Evolutionary conservation across 805 yeast species (phyloP), one percentile per base, ranked within the genome.

Genomic region (Alloascoidea africana): DNA sequence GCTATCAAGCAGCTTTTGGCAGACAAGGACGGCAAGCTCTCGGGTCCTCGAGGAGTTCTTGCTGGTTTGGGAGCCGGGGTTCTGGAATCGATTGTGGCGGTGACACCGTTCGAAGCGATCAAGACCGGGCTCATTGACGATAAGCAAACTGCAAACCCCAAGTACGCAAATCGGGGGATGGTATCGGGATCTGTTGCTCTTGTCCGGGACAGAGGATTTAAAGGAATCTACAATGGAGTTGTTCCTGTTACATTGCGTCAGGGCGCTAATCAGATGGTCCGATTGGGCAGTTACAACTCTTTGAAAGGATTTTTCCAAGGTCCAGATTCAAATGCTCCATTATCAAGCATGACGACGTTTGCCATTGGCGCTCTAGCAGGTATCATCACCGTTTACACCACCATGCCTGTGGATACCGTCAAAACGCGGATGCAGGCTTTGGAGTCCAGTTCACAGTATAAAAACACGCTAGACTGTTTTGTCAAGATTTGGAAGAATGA

Each of bases 41-140:
- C 91, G 27, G 94, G 94, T 3, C 77, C 91, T 4, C 60, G 94
- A 50, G 97, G 97, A 46, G 93, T 87, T 4, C 42, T 89, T 19
- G 98, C 98, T 1, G 98, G 98, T n/a, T 63, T 91, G 34, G 96
- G 97, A 36, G 98, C 98, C 2, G 98, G 98, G 27, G 69, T 87
- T 34, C 58, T 89, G 42, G 98, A 89, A 55, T 79, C 94, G 40
- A 79, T 86, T 17, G 66, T 87, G 34, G 97, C 97, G 0, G 94
- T 91, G 36, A 89, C 98, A 0, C 98, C 98, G 2, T 86, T 87
- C 39, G 98, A 89, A 58, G 94, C 96, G 27, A 84, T 89, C 58
- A 89, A 89, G 54, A 89, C 97, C 0, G 96, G 93, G 0, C 67
- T 87, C 59, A 91, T 89, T 47, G 98, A 89, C 60, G 98, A 89